Base-by-base conservation (phyloP, 352 stramenopile species). In the Globisporangium spinosum region DNA sequence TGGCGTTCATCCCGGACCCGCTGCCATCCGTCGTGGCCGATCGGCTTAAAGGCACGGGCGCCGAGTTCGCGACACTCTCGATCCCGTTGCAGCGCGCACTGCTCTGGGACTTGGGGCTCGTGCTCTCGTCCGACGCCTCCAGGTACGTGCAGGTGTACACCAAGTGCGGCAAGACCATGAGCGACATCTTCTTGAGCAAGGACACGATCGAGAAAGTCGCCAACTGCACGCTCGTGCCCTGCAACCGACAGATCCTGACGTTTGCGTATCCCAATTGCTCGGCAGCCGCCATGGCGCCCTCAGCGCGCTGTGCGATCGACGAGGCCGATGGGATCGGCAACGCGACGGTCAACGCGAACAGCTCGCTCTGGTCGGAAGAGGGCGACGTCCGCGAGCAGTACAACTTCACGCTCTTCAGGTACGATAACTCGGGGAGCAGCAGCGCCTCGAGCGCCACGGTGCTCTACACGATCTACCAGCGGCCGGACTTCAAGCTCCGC, bases 401-500 rank as follows among this genome's bases (percentile, higher is more conserved):
- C 5, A 64, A 85, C 59, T 76, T 85, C 49, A 74, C 49, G 51
- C 40, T 89, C 13, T 85, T 72, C 58, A 72, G 72, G n/a, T 70
- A 82, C 49, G 65, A 67, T 40, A 67, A 12, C 5, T 32, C 49
- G 7, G 34, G 7, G 32, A 68, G 56, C n/a, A 58, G 13, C 34
- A 34, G 54, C 54, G 9, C 8, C 15, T 15, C 58, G 10, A 56
- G 25, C 27, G 40, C 59, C 32, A 65, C 65, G 13, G 55, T 67
- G 49, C 57, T 83, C 22, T 84, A 81, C 68, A 85, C 76, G 23
- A 85, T 89, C 58, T 78, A 83, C 64, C 78, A 89, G 60, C 59
- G 71, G 2, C 55, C 70, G n/a, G 60, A 47, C 7, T 35, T 73
- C 8, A 49, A 70, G 4, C 63, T 64, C 1, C 57, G 69, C 29